Conservation (phyloP, 2,329 filamentous ascomycete genomes). For the Thielaviopsis euricoi region DNA sequence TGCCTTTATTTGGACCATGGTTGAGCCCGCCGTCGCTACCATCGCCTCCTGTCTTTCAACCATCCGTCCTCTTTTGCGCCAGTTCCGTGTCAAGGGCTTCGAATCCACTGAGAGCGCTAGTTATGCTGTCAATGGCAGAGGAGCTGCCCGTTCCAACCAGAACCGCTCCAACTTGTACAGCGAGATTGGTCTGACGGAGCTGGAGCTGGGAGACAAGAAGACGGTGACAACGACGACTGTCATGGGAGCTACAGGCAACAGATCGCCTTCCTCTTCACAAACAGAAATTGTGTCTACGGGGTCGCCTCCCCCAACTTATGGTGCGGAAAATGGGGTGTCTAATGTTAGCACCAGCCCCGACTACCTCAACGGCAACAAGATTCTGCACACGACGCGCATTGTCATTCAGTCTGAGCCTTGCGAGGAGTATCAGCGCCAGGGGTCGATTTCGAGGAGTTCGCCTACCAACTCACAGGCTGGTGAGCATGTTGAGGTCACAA, state of each 20-base stretch:
- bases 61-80: conserved; percentile 35
- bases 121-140: not conserved
- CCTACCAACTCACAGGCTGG: not conserved
- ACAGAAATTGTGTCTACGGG: conserved; percentile 2
- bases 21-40: conserved; percentile 39
- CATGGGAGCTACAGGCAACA: conserved; percentile 4
- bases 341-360: not conserved
- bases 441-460: not conserved
- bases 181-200: conserved; percentile 3
- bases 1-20: conserved; percentile 39
- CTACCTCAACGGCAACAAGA: not conserved
- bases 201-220: conserved; percentile 10
- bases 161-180: conserved; percentile 14
- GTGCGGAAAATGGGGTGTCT: not conserved
- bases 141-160: conserved; percentile 17
- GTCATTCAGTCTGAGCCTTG: conserved; percentile 4
- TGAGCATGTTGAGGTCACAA: not conserved
- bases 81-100: conserved; percentile 31
- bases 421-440: not conserved
- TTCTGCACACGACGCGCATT: conserved; percentile 7
- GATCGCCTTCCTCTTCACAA: conserved; percentile 7
- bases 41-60: conserved; percentile 36
- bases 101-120: conserved; percentile 14
- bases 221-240: conserved; percentile 4
- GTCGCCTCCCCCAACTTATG: not conserved